Evolutionary conservation across 2,329 filamentous ascomycete species (phyloP), one percentile per base, ranked within the genome.

Genomic region (Rutstroemia sp.): DNA sequence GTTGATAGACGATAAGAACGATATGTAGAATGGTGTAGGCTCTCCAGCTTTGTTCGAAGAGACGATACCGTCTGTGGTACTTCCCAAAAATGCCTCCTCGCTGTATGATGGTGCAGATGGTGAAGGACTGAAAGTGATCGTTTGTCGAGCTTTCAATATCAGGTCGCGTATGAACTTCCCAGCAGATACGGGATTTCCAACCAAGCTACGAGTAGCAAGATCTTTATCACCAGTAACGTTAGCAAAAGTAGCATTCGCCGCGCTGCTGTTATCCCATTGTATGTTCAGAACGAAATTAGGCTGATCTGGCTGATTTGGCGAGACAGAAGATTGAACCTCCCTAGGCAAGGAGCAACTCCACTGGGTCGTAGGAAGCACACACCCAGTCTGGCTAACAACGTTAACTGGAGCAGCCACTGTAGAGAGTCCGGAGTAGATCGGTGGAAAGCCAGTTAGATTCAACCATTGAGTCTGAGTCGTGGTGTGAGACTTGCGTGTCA

Each of bases 281-380:
- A 96, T 92, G 63, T 94, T 81, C 60, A 96, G 76, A 49, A 88
- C 79, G 66, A 96, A 89, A 51, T 86, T 88, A 0, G 92, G 91
- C 65, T 89, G 82, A 60, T 86, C 79, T 0, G 84, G 74, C 38
- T 78, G 75, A 65, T 84, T 88, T 0, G 84, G 84, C 1, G 76
- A 73, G 45, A 86, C 81, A 1, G 78, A 77, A 3, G 78, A 72
- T 45, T 92, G 88, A 58, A 89, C 73, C 63, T 91, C 89, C 68
- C 90, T 90, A 2, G 92, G 90, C 16, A 95, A 72, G 10, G 85
- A 80, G 69, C 92, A 97, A 68, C 87, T 95, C 92, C 92, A 97
- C 54, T 94, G 71, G 0, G 87, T 88, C 3, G 82, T 76, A 0
- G 87, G 87, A 7, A 78, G 75, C 4, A 92, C 83, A 63, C 92